These are phyloP conservation scores for Chlorella sp. DNA, from an alignment of 139 green algal genomes.

Conservation along the genomic window DNA sequence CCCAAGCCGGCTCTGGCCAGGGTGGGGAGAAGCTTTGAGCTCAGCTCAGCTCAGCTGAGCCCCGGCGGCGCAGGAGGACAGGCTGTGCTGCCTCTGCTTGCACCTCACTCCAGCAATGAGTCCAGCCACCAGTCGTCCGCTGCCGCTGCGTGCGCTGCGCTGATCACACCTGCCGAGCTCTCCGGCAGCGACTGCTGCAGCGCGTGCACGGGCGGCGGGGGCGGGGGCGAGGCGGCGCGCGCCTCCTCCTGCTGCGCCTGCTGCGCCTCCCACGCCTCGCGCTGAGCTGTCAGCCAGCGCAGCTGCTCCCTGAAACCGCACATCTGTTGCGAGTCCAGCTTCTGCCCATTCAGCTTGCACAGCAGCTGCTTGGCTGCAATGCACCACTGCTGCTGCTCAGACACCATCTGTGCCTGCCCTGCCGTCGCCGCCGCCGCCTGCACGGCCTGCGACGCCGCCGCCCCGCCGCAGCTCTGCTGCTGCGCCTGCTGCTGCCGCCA, in stretches of 20 bases:
- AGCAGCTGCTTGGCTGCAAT: background rate
- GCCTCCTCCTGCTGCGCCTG: background rate
- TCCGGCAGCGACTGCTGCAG: background rate
- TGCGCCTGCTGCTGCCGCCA: background rate
- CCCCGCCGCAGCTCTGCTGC: background rate
- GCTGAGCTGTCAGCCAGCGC: background rate
- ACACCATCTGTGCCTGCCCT: background rate
- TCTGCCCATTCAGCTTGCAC: background rate
- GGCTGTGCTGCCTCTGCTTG: too few relatives aligned
- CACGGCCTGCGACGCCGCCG: too few relatives aligned
- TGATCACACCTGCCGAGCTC: background rate
- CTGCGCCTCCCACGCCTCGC: background rate
- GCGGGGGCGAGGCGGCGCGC: background rate
- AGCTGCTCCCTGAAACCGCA: background rate
- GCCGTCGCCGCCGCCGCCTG: too few relatives aligned
- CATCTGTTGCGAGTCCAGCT: background rate
- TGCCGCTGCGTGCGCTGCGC: background rate
- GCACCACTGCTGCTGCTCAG: background rate
- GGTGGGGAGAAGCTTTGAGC: too few relatives aligned
- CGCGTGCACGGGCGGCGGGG: background rate
- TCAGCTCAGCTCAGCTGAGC: too few relatives aligned
- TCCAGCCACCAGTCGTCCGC: background rate
- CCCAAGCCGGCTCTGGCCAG: too few relatives aligned
- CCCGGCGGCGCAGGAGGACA: too few relatives aligned
- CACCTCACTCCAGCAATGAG: background rate